Evolutionary conservation across 257 asterid genomes (phyloP), one percentile per base, ranked within the genome.

Genomic region (Solanum sitiens): DNA sequence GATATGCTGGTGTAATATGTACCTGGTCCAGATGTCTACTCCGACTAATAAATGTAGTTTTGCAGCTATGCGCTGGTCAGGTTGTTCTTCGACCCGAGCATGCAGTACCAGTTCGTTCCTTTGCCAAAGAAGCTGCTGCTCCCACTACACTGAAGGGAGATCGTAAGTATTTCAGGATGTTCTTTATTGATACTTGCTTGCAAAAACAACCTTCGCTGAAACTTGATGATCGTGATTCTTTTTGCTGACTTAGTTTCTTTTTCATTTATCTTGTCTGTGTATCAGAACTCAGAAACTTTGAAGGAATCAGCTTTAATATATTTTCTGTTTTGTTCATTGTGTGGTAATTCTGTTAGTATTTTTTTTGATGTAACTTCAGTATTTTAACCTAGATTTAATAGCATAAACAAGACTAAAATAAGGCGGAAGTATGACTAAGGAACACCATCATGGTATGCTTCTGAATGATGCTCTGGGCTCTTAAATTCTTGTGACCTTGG

Each of bases 91-190:
- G 93, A 88, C 90, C 93, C 80, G 98, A 93, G 86, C 91, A 86
- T 91, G 91, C 90, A 12, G 61, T 93, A 91, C 92, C 94, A 67
- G 88, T 92, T 86, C 99, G 98, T 87, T 92, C 96, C 53, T 94
- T 94, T 88, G 95, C 99, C 44, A 93, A 97, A 92, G 98, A 87
- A 90, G 94, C 98, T 86, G 92, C 90, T 88, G 89, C 98, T 87
- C 94, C 96, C 59, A 56, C 91, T 3, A 84, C 93, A 83, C 89
- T 94, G 16, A 95, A 95, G 96, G 98, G 98, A 33, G 99, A 97
- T 59, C 98, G 99, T 97, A 87, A 91, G 99, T 94, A 47, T 27
- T 80, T 47, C 68, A 47, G 68, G 85, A 27, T 80, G 6, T 47
- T 10, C 67, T 45, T 45, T 25, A 25, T 21, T 45, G 40, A 45